These are phyloP conservation scores for Zoysia japonica DNA, from an alignment of 176 grass and related monocot genomes.

Conservation along the genomic window DNA sequence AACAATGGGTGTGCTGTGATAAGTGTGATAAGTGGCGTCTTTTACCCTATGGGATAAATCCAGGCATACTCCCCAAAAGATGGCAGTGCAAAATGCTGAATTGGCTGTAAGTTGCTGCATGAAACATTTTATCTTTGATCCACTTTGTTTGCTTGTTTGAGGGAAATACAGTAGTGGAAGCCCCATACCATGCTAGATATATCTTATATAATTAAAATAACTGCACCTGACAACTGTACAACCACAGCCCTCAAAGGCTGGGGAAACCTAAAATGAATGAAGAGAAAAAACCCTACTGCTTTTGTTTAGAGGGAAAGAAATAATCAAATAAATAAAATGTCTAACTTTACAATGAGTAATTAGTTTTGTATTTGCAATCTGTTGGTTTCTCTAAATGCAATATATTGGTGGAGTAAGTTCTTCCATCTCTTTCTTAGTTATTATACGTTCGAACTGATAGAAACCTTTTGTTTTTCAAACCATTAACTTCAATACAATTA, in stretches of 20 bases:
- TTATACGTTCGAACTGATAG: conserved; percentile 8
- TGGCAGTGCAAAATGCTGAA: conserved; percentile 65
- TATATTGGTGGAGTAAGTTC: neutral
- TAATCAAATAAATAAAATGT: too few relatives aligned
- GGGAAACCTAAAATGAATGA: too few relatives aligned
- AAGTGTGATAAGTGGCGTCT: conserved; percentile 79
- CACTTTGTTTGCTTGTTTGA: conserved; percentile 12
- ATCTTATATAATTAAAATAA: too few relatives aligned
- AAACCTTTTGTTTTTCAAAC: neutral
- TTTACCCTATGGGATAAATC: conserved; percentile 67
- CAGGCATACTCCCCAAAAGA: conserved; percentile 56
- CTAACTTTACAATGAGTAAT: neutral
- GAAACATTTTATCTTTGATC: conserved; percentile 30
- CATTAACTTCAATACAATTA: neutral
- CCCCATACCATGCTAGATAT: too few relatives aligned
- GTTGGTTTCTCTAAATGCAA: conserved; percentile 24
- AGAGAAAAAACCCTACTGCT: too few relatives aligned
- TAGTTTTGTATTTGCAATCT: conserved; percentile 14
- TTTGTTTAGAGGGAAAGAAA: too few relatives aligned
- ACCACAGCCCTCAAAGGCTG: too few relatives aligned
- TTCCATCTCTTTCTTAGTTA: conserved; percentile 15
- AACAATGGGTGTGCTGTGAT: conserved; percentile 74
- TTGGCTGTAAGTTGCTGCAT: conserved; percentile 73
- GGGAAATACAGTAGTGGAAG: too few relatives aligned
- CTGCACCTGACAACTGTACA: too few relatives aligned